phyloP scores from a whole-genome alignment of 176 grass and related monocot genomes.

The Microstegium vimineum region DNA sequence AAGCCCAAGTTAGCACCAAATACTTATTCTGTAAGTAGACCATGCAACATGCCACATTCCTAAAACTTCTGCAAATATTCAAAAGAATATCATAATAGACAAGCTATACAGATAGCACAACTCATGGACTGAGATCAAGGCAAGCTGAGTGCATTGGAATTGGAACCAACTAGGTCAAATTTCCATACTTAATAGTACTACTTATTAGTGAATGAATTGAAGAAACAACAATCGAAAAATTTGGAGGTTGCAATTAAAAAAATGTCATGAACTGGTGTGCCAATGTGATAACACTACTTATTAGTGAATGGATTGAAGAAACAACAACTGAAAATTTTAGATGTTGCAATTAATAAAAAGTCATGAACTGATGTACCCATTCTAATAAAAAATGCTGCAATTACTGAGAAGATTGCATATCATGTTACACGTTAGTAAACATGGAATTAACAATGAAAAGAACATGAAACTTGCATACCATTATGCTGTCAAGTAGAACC shows the following conservation, averaged over 20 bases:
- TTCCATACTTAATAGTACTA: neutral
- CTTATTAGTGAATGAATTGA: neutral
- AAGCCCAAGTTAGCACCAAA: neutral
- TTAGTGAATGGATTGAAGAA: no score
- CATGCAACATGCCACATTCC: neutral
- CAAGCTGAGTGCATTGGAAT: neutral
- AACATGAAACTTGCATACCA: neutral
- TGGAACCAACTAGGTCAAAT: neutral
- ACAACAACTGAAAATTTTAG: no score
- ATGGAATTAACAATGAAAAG: neutral
- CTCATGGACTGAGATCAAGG: neutral
- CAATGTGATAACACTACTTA: no score
- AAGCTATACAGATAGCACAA: neutral
- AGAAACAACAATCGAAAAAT: neutral
- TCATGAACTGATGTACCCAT: neutral
- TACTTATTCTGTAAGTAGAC: neutral
- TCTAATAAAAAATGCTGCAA: no score
- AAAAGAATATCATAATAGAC: neutral
- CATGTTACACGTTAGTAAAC: neutral
- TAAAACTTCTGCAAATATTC: neutral
- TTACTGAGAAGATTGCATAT: no score
- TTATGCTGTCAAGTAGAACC: neutral
- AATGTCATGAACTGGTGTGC: no score
- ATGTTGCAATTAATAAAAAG: no score
- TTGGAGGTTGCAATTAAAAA: neutral